Base-by-base conservation (phyloP, 176 grass and related monocot species). In the Triticum monococcum region DNA sequence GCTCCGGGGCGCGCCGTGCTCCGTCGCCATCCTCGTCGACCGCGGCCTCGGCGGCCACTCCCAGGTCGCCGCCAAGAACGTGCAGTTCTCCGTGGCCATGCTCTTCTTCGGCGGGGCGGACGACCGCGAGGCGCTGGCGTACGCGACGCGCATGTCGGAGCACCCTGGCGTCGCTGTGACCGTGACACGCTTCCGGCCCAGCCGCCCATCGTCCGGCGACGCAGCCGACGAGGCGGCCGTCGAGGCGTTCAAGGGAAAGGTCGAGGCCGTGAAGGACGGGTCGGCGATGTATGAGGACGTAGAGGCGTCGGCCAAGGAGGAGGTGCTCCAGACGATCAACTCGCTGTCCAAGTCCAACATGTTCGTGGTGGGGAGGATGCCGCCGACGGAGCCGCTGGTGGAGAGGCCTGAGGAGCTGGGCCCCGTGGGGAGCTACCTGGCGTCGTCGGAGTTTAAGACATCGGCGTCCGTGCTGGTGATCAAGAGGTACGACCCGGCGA, bases 31-130 rank as follows among this genome's bases (percentile, higher is more conserved):
- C 68, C 85, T 97, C 75, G 89, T 95, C 18, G 95, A 97, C 90
- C 92, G 95, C 7, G 95, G 95, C 40, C 89, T 97, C 23, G 92
- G 95, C 7, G 95, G 92, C 17, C 68, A 81, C 20, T 89, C 90
- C 12, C 92, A 95, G 71, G 89, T 97, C 13, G 28, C 92, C 14
- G 83, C 95, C 24, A 75, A 61, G 60, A 89, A 93, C 72, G 81
- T 97, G 8, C 8, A 78, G 8, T 91, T 84, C 85, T 75, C 87
- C 26, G 92, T 95, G 20, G 80, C 76, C 0, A 8, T 65, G 46
- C 73, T 98, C 72, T 98, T 95, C 81, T 98, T 98, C 50, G 93
- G 95, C 3, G 95, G 95, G 1, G 12, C 92, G 3, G 93, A 98
- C 72, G 95, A 98, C 87, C 89, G 91, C 0, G 95, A 98, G 67